Evolutionary conservation across 306 rosid genomes (phyloP).

Genomic region (Trifolium pratense): DNA sequence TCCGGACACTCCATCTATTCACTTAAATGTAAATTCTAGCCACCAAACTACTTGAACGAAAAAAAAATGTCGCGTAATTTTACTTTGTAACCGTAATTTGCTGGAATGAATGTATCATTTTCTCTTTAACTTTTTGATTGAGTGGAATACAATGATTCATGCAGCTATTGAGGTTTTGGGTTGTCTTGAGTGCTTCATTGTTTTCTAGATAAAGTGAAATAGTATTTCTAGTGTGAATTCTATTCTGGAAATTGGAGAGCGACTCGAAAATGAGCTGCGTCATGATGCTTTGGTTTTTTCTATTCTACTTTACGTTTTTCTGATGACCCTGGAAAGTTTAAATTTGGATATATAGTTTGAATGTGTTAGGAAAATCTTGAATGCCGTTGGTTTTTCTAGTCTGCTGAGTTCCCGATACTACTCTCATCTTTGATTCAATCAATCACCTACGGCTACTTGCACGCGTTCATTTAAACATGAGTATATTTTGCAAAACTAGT

Average conservation of each 20-base stretch:
- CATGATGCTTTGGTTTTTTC: conserved; percentile 17
- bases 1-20: no score
- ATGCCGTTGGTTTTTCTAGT: neutral
- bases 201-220: neutral
- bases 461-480: neutral
- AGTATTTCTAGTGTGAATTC: conserved; percentile 3
- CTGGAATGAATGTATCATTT: no score
- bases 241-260: neutral
- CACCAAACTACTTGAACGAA: no score
- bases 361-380: conserved; percentile 10
- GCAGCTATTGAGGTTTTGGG: neutral
- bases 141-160: neutral
- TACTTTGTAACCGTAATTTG: no score
- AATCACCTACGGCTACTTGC: conserved; percentile 9
- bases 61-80: no score
- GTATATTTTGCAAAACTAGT: conserved; percentile 7
- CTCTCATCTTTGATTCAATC: neutral
- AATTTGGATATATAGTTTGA: conserved; percentile 7
- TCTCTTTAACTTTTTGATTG: no score
- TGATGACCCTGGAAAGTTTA: neutral
- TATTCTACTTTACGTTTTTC: neutral
- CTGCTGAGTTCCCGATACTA: conserved; percentile 18
- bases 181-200: conserved; percentile 9
- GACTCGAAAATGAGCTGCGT: neutral
- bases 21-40: no score